Percentiles rank a stretch among this genome's conserved stretches.
Conservation (phyloP, 2,329 filamentous ascomycete genomes). For the Lomentospora prolificans region DNA sequence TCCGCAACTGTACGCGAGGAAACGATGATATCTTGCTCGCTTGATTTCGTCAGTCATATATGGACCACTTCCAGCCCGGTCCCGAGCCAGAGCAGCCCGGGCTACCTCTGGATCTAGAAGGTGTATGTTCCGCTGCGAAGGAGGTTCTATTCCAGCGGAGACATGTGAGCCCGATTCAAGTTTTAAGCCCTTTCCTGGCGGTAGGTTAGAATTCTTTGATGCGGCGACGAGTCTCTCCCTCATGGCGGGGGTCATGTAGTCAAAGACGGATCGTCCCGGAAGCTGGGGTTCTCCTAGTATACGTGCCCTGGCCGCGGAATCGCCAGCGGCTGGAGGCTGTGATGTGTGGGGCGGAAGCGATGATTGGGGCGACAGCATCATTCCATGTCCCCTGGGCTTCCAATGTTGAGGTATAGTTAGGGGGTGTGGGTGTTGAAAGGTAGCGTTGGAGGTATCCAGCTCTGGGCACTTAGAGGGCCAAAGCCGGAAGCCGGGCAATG, state of each 20-base stretch:
- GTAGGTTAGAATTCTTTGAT: constrained; percentile 50
- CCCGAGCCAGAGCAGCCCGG: constrained; percentile 57
- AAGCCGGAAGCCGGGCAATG: neutral
- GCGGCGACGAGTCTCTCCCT: constrained; percentile 67
- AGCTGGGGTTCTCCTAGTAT: constrained; percentile 62
- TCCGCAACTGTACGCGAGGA: constrained; percentile 50
- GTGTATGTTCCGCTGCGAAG: constrained; percentile 55
- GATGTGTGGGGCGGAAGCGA: neutral
- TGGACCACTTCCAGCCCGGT: constrained; percentile 58
- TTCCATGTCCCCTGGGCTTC: neutral
- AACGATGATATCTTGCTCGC: constrained; percentile 67
- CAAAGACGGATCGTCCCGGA: constrained; percentile 90
- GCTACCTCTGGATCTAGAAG: constrained; percentile 57
- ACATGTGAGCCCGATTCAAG: too few relatives aligned
- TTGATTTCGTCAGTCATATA: constrained; percentile 79
- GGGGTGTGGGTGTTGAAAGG: neutral
- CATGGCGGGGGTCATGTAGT: constrained; percentile 72
- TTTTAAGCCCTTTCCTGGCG: too few relatives aligned
- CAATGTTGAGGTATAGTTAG: neutral
- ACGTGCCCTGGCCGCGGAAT: neutral
- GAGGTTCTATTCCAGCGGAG: too few relatives aligned
- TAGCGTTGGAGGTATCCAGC: neutral
- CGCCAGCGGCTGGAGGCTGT: constrained; percentile 3
- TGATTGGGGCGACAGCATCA: neutral
- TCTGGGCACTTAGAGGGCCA: neutral